phyloP scores from a whole-genome alignment of 2,329 filamentous ascomycete genomes.

The Penicillium sp. region DNA sequence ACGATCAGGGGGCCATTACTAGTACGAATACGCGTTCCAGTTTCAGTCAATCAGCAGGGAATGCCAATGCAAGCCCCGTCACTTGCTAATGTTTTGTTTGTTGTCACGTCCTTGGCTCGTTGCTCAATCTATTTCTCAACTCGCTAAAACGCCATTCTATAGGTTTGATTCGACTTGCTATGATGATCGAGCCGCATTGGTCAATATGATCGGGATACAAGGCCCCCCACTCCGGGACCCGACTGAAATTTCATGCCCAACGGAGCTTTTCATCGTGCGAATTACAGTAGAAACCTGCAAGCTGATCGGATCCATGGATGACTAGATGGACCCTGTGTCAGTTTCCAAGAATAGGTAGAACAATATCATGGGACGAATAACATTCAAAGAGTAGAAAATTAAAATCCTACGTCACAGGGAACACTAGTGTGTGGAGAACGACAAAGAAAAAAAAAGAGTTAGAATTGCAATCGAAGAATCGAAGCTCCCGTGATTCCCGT shows the following conservation, averaged over 20 bases:
- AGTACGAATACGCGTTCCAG: background rate
- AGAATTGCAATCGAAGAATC: background rate
- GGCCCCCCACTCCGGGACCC: background rate
- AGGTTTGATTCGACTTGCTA: background rate
- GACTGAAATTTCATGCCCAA: background rate
- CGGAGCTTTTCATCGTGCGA: background rate
- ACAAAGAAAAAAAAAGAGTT: background rate
- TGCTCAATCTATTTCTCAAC: background rate
- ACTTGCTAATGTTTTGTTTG: background rate
- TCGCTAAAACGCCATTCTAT: background rate
- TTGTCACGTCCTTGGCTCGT: background rate
- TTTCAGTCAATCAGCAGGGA: background rate
- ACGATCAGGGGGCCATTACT: conserved; percentile 12
- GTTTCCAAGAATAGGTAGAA: background rate
- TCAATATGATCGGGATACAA: background rate
- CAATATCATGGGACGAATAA: background rate
- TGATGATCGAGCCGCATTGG: background rate
- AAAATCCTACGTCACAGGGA: background rate
- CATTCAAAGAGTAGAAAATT: background rate
- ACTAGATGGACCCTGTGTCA: background rate
- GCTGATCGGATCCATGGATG: background rate
- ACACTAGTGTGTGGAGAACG: conserved; percentile 12
- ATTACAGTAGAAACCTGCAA: background rate
- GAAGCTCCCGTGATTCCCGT: background rate
- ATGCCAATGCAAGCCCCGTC: background rate